These are phyloP conservation scores for Ustilago trichophora DNA, from an alignment of 1,284 basidiomycete genomes.

Conservation along the genomic window DNA sequence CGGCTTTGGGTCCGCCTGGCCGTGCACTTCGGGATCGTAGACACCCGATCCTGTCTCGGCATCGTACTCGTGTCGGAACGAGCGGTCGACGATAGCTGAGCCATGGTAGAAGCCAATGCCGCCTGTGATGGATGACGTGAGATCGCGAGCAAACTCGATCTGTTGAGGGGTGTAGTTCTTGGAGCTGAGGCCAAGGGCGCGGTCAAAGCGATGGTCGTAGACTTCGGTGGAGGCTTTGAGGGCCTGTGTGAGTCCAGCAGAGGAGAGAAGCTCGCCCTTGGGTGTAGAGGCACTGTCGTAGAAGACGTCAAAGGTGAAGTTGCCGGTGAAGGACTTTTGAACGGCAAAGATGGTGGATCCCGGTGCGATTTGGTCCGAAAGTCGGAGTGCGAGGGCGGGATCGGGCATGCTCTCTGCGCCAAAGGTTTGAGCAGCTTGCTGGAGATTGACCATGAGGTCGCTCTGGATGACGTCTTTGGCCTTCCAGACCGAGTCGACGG, in stretches of 20 bases:
- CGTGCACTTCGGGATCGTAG: conserved; percentile 42
- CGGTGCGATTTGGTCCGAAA: conserved; percentile 78
- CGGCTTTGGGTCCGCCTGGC: conserved; percentile 51
- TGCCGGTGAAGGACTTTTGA: conserved; percentile 81
- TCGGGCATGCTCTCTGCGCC: conserved; percentile 73
- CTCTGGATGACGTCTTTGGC: conserved; percentile 81
- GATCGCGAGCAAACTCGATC: conserved; percentile 80
- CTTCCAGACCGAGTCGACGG: conserved; percentile 79
- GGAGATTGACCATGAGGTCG: conserved; percentile 73
- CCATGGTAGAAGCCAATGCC: conserved; percentile 95
- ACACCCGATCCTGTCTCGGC: conserved; percentile 64
- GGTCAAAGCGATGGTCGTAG: conserved; percentile 76
- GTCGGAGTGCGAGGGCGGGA: conserved; percentile 78
- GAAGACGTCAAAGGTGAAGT: conserved; percentile 85
- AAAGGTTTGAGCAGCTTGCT: conserved; percentile 72
- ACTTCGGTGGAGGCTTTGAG: conserved; percentile 75
- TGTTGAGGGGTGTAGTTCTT: conserved; percentile 68
- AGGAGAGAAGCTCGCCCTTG: conserved; percentile 74
- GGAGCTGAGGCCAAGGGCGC: conserved; percentile 74
- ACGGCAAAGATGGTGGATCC: conserved; percentile 83
- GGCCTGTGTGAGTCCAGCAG: conserved; percentile 72
- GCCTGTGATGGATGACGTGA: conserved; percentile 87
- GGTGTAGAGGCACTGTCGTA: conserved; percentile 77
- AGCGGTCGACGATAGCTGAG: conserved; percentile 83
- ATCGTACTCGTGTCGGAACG: conserved; percentile 87